Base-by-base conservation (phyloP, 805 yeast species). In the Candida vaughaniae region DNA sequence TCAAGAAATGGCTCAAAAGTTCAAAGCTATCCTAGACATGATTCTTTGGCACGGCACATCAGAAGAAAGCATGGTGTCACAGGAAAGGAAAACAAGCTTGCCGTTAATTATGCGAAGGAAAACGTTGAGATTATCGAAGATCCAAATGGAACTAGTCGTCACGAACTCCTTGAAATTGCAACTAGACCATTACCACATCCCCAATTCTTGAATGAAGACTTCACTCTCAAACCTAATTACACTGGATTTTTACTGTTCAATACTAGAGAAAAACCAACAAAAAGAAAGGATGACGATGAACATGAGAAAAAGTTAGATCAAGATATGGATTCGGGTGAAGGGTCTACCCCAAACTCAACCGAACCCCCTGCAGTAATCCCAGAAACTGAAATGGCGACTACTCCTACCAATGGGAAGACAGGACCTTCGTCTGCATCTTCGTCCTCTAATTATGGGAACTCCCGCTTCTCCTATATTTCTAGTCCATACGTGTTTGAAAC, bases 1-100 rank as follows among this genome's bases (percentile, higher is more conserved):
- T 50, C 64, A 17, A 45, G 55, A 29, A 53, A 45, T 36, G 65
- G 66, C 4, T 46, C 56, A 7, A 62, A 56, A 39, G 58, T 64
- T 0, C 71, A 66, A 43, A 58, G 68, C 39, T 68, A 68, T 40
- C 73, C 73, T 1, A 49, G 73, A 14, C 71, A 67, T 43, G 73
- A 68, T 43, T 65, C 71, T 9, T 51, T 68, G 29, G 69, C 73
- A 1, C 53, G 73, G 33, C 73, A 68, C 41, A 64, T 68, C 7
- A 49, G 73, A 16, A 49, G 73, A 34, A 67, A 67, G 43, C 73
- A 68, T 46, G 69, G 70, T 1, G 59, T 68, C 16, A 64, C 70
- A 3, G 73, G 73, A 3, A 62, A 63, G 33, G 73, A 66, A 32
- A 67, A 67, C 47, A 68, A 66, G 39, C 47, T 59, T 49, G 73